phyloP scores from a whole-genome alignment of 129 eudicot species.

The Gnaphalium uliginosum region DNA sequence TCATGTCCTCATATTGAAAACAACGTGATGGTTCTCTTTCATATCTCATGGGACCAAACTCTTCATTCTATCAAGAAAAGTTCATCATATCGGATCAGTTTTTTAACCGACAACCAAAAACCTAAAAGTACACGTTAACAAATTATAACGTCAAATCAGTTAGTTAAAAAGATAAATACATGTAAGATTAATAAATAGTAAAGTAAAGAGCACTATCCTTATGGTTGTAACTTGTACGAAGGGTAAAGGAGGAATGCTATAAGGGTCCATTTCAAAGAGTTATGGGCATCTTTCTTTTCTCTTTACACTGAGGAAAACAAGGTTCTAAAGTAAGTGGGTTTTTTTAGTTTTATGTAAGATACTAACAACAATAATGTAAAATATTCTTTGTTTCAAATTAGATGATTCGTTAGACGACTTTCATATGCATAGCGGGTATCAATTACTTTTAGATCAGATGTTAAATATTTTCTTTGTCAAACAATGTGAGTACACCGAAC shows the following conservation, averaged over 20 bases:
- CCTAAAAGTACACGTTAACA: background rate
- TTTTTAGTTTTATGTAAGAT: slow-evolving; percentile 2
- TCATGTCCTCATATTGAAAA: background rate
- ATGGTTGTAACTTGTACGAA: background rate
- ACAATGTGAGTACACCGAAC: background rate
- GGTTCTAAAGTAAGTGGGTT: slow-evolving; percentile 24
- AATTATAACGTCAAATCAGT: background rate
- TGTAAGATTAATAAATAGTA: background rate
- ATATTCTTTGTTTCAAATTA: slow-evolving; percentile 11
- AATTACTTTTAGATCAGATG: background rate
- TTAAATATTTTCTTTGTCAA: background rate
- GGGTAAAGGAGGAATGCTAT: slow-evolving; percentile 19
- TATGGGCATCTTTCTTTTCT: slow-evolving; percentile 32
- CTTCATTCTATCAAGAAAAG: background rate
- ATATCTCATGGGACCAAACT: background rate
- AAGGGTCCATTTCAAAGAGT: slow-evolving; percentile 22
- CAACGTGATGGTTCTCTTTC: background rate
- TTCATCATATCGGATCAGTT: background rate
- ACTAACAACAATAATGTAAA: slow-evolving; percentile 8
- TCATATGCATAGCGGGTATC: background rate
- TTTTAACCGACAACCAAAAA: background rate
- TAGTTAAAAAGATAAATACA: background rate
- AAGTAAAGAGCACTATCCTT: background rate
- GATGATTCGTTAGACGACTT: background rate
- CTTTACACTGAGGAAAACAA: slow-evolving; percentile 18